Percentiles rank a stretch among this genome's conserved stretches.
Conservation (phyloP, 2,329 filamentous ascomycete species). For the Botrytis fabae region DNA sequence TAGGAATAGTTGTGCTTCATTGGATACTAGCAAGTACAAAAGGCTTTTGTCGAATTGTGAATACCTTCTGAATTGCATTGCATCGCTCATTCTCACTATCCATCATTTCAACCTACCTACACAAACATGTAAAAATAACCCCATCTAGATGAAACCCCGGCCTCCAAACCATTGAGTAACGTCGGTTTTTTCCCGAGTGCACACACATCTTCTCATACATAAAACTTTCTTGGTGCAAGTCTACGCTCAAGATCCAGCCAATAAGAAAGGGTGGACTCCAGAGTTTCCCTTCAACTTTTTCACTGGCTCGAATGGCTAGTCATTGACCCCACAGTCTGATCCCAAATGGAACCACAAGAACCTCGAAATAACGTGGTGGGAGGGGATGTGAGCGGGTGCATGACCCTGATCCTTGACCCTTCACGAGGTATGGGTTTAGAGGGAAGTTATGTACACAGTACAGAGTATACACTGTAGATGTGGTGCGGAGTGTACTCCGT, state of each 20-base stretch:
- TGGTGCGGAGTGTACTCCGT: background rate
- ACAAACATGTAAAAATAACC: background rate
- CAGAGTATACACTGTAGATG: background rate
- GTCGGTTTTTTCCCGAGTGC: background rate
- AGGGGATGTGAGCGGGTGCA: conserved; percentile 13
- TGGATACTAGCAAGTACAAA: background rate
- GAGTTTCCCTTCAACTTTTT: background rate
- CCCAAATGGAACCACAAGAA: conserved; percentile 11
- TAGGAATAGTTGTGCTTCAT: background rate
- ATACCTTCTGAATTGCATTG: background rate
- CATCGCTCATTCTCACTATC: background rate
- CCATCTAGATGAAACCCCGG: background rate
- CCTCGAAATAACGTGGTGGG: conserved; percentile 23
- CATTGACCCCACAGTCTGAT: conserved; percentile 17
- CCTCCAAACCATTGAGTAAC: background rate
- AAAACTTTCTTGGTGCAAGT: conserved; percentile 1
- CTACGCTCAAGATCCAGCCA: background rate
- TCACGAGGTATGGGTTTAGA: background rate
- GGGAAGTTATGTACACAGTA: background rate
- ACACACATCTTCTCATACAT: background rate
- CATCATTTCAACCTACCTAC: background rate
- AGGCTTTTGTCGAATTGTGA: background rate
- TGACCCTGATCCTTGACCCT: conserved; percentile 20
- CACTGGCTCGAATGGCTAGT: background rate
- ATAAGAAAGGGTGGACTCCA: background rate